Evolutionary conservation across 2,329 filamentous ascomycete species (phyloP), one percentile per base, ranked within the genome.

Genomic region (Fusarium anguioides): DNA sequence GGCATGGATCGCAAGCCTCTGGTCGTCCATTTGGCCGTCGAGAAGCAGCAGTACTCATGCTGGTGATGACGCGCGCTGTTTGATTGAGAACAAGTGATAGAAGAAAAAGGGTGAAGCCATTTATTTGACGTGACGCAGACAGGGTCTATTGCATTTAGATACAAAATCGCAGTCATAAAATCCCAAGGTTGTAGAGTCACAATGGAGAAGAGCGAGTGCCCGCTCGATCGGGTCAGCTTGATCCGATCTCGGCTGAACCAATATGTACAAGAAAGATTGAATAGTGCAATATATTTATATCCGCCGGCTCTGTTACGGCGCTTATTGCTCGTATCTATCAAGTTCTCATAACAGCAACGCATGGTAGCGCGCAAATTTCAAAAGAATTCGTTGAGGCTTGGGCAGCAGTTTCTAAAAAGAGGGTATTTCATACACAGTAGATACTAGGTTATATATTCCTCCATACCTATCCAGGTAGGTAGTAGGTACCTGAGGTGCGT

Each of bases 1-100:
- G 64, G 40, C 65, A 68, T 20, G 47, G 53, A 35, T 68, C 50
- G 35, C 64, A 68, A 27, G 65, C 65, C 23, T 68, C 59, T 17
- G 31, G 50, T 14, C 64, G 48, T 8, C 65, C 50, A n/a, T 68
- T 68, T 23, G 59, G 64, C 33, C 64, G 26, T 18, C 59, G 50
- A 48, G 29, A 29, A 7, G 44, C 18, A 8, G 26, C 26, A 14
- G 39, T 26, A 9, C n/a, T 63, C 57, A 59, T 66, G 23, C n/a
- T 21, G 17, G 15, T 33, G 46, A n/a, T 31, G 14, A 18, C 6
- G 24, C 49, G 20, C 15, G 27, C 14, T 52, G 20, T 12, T 9
- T 21, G 21, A 35, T 47, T 47, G 18, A n/a, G 31, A 15, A 17
- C 6, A 10, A 24, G 23, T 11, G 8, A 9, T 10, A 17, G 17